Conservation (phyloP, 495 filamentous ascomycete genomes). For the Xylaria nigripes region DNA sequence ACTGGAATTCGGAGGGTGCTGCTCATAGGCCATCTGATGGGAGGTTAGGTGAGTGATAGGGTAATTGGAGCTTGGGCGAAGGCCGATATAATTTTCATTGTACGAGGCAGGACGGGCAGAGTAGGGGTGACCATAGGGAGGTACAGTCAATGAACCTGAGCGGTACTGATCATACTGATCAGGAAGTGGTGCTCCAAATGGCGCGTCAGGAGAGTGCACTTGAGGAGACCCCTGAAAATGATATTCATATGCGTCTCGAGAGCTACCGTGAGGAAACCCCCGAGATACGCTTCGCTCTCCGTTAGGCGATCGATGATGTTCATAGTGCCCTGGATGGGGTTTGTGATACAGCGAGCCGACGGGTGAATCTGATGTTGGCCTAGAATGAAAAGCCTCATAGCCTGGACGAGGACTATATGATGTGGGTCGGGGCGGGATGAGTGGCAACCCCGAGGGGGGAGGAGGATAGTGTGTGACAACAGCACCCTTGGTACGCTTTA, state of each 20-base stretch:
- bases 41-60: neutral
- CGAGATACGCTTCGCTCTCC: neutral
- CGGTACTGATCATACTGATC: conserved; percentile 5
- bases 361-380: conserved; percentile 8
- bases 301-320: conserved; percentile 19
- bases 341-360: conserved; percentile 2
- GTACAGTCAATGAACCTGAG: neutral
- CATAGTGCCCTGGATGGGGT: conserved; percentile 12
- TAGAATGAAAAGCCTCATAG: conserved; percentile 16
- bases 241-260: conserved; percentile 8
- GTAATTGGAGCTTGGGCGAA: conserved; percentile 19
- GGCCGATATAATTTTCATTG: conserved; percentile 25
- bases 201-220: conserved; percentile 5
- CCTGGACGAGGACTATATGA: conserved; percentile 20
- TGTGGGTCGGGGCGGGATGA: conserved; percentile 22
- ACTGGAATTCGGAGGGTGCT: neutral
- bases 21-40: neutral
- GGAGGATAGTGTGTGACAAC: conserved; percentile 36
- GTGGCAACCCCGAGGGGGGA: conserved; percentile 22
- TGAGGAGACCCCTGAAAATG: conserved; percentile 6
- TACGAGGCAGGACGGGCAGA: conserved; percentile 18
- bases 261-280: neutral
- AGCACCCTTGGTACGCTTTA: conserved; percentile 30
- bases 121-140: conserved; percentile 5
- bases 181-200: conserved; percentile 6